Percentiles rank a stretch among this genome's conserved stretches.
phyloP scores from a whole-genome alignment of 2,329 filamentous ascomycete species.

The Aspergillus japonicus region DNA sequence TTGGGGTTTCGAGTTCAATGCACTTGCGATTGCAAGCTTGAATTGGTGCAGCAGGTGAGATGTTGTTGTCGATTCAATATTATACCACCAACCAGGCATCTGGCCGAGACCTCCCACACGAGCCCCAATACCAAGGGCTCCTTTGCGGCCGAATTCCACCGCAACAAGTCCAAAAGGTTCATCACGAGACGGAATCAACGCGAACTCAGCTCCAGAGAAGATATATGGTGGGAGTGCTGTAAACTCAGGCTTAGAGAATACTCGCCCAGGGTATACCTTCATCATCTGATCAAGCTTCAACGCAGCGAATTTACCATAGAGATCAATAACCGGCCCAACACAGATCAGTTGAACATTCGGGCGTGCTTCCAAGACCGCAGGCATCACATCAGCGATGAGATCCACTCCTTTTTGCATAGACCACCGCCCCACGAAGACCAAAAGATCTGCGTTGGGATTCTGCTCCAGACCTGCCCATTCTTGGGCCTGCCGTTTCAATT shows the following conservation, averaged over 20 bases:
- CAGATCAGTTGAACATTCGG: conserved; percentile 62
- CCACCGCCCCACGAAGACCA: conserved; percentile 70
- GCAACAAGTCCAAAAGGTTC: conserved; percentile 69
- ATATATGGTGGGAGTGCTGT: conserved; percentile 65
- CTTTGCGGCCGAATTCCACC: conserved; percentile 68
- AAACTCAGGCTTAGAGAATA: conserved; percentile 68
- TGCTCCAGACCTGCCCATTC: conserved; percentile 66
- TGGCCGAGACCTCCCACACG: conserved; percentile 67
- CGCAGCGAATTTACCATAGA: conserved; percentile 67
- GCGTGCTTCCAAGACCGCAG: conserved; percentile 60
- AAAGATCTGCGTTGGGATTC: conserved; percentile 61
- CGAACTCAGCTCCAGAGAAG: conserved; percentile 67
- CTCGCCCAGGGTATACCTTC: conserved; percentile 63
- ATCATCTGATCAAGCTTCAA: conserved; percentile 64
- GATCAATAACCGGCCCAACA: conserved; percentile 64
- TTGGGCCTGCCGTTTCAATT: conserved; percentile 61
- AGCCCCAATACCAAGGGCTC: conserved; percentile 65
- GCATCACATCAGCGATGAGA: conserved; percentile 67
- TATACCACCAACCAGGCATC: conserved; percentile 72
- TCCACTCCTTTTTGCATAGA: conserved; percentile 69
- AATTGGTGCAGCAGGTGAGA: conserved; percentile 65
- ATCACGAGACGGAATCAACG: conserved; percentile 66
- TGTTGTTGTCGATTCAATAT: conserved; percentile 64
- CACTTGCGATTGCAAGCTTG: conserved; percentile 62
- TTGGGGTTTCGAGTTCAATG: conserved; percentile 56